Percentiles rank a stretch among this genome's conserved stretches.
phyloP scores from a whole-genome alignment of 768 basidiomycete species.

The Solioccasus polychromus region DNA sequence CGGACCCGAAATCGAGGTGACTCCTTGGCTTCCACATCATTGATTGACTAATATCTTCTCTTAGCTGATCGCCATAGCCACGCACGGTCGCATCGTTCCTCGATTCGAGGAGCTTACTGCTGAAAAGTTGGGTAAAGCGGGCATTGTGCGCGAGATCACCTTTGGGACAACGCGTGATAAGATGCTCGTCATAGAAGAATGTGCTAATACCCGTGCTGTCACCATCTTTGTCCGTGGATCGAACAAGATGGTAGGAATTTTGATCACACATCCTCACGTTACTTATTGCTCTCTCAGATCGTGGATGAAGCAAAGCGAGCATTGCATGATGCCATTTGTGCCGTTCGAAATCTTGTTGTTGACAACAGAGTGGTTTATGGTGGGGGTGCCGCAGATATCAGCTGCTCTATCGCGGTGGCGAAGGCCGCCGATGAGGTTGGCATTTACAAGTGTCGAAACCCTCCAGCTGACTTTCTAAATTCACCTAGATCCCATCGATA shows the following conservation, averaged over 20 bases:
- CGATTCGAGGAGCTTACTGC: slow-evolving; percentile 93
- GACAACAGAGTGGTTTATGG: slow-evolving; percentile 98
- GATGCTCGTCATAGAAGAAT: slow-evolving; percentile 99
- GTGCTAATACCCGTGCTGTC: slow-evolving; percentile 93
- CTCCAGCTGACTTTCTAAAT: slow-evolving; percentile 1
- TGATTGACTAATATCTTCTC: background rate
- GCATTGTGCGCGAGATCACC: slow-evolving; percentile 88
- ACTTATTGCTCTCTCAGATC: slow-evolving; percentile 53
- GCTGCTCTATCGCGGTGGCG: slow-evolving; percentile 87
- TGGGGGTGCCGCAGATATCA: slow-evolving; percentile 97
- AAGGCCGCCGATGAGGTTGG: slow-evolving; percentile 91
- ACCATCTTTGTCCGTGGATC: slow-evolving; percentile 96
- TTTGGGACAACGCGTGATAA: slow-evolving; percentile 99
- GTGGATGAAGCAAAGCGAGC: slow-evolving; percentile 99
- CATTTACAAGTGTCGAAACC: background rate
- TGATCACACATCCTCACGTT: background rate
- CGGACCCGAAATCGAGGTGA: slow-evolving; percentile 97
- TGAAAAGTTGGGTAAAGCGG: slow-evolving; percentile 91
- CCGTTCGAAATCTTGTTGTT: slow-evolving; percentile 90
- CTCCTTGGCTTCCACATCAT: background rate
- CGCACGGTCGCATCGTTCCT: slow-evolving; percentile 96
- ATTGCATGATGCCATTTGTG: slow-evolving; percentile 96
- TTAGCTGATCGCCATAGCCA: slow-evolving; percentile 96
- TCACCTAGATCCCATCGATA: slow-evolving; percentile 80
- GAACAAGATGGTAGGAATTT: slow-evolving; percentile 92